Percentiles rank a stretch among this genome's conserved stretches.
phyloP scores from a whole-genome alignment of 345 rosid genomes.

The Populus alba region DNA sequence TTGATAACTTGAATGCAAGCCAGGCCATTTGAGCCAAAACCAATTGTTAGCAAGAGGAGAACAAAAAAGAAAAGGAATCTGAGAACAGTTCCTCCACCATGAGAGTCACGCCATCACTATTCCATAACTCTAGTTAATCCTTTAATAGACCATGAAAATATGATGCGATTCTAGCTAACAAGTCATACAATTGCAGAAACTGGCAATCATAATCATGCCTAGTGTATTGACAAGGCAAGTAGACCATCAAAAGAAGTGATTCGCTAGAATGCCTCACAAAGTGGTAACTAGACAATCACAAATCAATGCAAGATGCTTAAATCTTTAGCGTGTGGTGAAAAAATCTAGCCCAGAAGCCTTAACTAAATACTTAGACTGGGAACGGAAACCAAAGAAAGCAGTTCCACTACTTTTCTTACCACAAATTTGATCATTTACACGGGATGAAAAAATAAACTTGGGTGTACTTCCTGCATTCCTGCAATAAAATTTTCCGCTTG shows the following conservation, averaged over 20 bases:
- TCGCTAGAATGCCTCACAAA: not conserved
- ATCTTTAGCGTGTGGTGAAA: not conserved
- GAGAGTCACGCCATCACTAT: not conserved
- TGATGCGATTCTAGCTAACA: not conserved
- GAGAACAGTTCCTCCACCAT: not conserved
- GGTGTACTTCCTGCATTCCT: slow-evolving; percentile 60
- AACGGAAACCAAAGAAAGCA: not conserved
- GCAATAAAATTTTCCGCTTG: slow-evolving; percentile 61
- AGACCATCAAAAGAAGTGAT: not conserved
- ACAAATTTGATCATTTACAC: slow-evolving; percentile 55
- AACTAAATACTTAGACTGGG: not conserved
- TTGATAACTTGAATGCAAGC: not conserved
- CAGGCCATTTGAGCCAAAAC: not conserved
- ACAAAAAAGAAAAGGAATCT: not conserved
- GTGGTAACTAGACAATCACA: slow-evolving; percentile 3
- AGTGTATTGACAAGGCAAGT: not conserved
- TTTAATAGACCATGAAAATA: not conserved
- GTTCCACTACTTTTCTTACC: slow-evolving; percentile 35
- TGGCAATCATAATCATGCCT: not conserved
- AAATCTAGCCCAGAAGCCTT: not conserved
- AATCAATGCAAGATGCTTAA: not conserved
- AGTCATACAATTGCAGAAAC: slow-evolving; percentile 6
- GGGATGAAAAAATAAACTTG: slow-evolving; percentile 50
- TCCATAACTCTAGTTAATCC: not conserved
- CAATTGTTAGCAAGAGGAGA: not conserved